Percentiles rank a stretch among this genome's conserved stretches.
phyloP scores from a whole-genome alignment of 169 alveolate species.

The Cyclospora cayetanensis region DNA sequence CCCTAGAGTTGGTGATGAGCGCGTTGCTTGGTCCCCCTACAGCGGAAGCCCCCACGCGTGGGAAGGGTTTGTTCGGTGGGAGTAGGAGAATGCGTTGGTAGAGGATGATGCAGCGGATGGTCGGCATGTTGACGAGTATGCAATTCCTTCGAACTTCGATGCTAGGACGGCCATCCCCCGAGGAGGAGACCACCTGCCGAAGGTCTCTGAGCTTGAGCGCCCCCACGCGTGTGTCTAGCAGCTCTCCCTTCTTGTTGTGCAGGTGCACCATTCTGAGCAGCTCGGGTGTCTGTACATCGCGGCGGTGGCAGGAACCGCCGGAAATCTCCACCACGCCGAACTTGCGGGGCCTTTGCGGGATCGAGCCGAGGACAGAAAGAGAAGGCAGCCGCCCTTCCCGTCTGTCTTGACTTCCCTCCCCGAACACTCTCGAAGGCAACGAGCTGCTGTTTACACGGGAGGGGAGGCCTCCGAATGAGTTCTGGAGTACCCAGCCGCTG shows the following conservation, averaged over 20 bases:
- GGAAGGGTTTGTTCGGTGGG: neutral
- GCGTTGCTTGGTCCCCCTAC: too few relatives aligned
- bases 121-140: slow-evolving; percentile 75
- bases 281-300: slow-evolving; percentile 39
- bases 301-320: neutral
- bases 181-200: slow-evolving; percentile 35
- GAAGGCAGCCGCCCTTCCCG: neutral
- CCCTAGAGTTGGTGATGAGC: too few relatives aligned
- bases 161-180: slow-evolving; percentile 66
- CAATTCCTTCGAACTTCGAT: slow-evolving; percentile 77
- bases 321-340: neutral
- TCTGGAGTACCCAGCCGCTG: too few relatives aligned
- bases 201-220: slow-evolving; percentile 49
- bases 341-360: neutral
- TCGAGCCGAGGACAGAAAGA: neutral
- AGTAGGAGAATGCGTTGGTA: neutral
- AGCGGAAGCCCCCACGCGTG: too few relatives aligned
- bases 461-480: too few relatives aligned
- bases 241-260: neutral
- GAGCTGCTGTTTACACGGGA: too few relatives aligned
- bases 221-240: neutral
- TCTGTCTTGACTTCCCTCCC: too few relatives aligned
- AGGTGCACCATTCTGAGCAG: slow-evolving; percentile 34
- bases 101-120: neutral
- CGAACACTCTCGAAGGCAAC: too few relatives aligned